phyloP scores from a whole-genome alignment of 768 basidiomycete species.

The Tricholoma sp. region DNA sequence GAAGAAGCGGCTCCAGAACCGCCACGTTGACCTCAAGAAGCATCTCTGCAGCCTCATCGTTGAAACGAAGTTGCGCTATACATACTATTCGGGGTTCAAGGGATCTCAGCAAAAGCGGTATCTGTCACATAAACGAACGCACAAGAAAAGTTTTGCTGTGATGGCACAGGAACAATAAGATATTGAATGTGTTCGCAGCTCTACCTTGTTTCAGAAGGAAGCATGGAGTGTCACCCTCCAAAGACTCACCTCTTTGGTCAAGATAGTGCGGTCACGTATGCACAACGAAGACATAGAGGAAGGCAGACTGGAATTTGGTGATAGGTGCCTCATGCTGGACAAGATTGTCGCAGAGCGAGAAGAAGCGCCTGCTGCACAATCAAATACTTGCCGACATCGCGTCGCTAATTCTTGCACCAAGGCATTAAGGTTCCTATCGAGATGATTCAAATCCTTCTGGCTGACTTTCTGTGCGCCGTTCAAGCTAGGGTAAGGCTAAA shows the following conservation, averaged over 20 bases:
- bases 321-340: conserved; percentile 22
- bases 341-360: conserved; percentile 53
- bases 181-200: conserved; percentile 44
- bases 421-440: conserved; percentile 66
- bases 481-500: conserved; percentile 24
- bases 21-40: conserved; percentile 43
- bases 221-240: conserved; percentile 15
- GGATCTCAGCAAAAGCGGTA: conserved; percentile 13
- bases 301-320: conserved; percentile 24
- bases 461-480: conserved; percentile 36
- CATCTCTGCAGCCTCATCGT: conserved; percentile 30
- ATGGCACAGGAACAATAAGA: conserved; percentile 43
- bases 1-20: conserved; percentile 51
- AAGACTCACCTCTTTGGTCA: conserved; percentile 44
- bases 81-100: conserved; percentile 39
- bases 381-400: conserved; percentile 59
- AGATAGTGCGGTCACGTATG: conserved; percentile 51
- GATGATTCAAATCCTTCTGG: conserved; percentile 46
- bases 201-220: conserved; percentile 27
- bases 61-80: conserved; percentile 49
- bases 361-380: conserved; percentile 55
- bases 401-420: conserved; percentile 57
- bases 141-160: conserved; percentile 40
- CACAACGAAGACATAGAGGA: conserved; percentile 26
- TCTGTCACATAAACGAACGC: conserved; percentile 24